Percentiles rank a stretch among this genome's conserved stretches.
Conservation (phyloP, 768 basidiomycete genomes). For the Lentinus brumalis region DNA sequence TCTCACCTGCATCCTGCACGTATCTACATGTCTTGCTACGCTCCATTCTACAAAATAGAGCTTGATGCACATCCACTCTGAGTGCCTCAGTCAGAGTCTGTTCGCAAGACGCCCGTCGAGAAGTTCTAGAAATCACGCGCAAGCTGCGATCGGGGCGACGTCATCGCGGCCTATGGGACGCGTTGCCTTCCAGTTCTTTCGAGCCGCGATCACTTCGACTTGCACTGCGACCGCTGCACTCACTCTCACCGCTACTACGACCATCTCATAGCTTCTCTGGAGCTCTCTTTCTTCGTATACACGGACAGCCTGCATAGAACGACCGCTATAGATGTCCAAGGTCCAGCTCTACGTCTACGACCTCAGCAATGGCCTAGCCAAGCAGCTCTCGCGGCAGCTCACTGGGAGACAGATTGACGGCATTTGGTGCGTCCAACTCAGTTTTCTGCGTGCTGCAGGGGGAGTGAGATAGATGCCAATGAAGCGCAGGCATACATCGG, state of each 20-base stretch:
- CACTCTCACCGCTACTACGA: background rate
- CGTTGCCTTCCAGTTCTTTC: background rate
- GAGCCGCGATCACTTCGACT: background rate
- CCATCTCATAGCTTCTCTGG: background rate
- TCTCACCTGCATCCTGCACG: no score
- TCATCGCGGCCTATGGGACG: background rate
- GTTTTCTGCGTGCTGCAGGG: background rate
- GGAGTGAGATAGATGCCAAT: conserved; percentile 4
- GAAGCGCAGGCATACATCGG: conserved; percentile 80
- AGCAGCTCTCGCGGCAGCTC: conserved; percentile 74
- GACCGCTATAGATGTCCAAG: conserved; percentile 20
- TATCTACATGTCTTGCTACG: no score
- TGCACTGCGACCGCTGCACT: background rate
- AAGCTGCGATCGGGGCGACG: background rate
- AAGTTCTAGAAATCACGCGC: background rate
- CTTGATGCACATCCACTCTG: no score
- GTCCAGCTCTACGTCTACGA: conserved; percentile 92
- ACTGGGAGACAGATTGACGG: conserved; percentile 92
- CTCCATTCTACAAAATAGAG: no score
- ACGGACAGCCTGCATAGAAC: background rate
- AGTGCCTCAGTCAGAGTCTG: no score
- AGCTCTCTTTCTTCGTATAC: background rate
- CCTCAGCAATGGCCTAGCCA: conserved; percentile 84
- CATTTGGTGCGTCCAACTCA: conserved; percentile 64
- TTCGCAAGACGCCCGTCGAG: no score